phyloP scores from a whole-genome alignment of 768 basidiomycete species.

The Collybiopsis confluens region DNA sequence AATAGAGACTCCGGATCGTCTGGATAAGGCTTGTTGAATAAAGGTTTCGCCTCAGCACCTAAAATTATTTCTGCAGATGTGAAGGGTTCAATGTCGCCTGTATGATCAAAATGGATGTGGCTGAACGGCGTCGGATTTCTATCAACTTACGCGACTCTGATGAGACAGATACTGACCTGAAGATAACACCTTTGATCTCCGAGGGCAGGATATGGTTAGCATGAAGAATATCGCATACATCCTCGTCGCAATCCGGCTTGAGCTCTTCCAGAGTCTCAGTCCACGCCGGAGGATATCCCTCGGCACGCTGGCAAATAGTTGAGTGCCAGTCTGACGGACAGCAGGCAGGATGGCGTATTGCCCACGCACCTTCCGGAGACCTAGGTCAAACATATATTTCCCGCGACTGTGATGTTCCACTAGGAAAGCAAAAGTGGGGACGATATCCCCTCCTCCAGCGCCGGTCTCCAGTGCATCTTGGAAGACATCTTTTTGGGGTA shows the following conservation, averaged over 20 bases:
- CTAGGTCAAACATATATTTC: constrained; percentile 2
- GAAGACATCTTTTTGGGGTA: constrained; percentile 1
- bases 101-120: constrained; percentile 9
- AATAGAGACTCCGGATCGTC: constrained; percentile 1
- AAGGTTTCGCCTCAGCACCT: neutral
- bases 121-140: neutral
- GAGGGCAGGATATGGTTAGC: neutral
- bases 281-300: constrained; percentile 4
- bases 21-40: neutral
- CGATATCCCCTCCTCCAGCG: neutral
- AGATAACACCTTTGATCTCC: constrained; percentile 4
- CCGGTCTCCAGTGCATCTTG: constrained; percentile 1
- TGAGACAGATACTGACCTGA: neutral
- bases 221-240: neutral
- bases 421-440: constrained; percentile 1
- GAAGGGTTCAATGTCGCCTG: neutral
- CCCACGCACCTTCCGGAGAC: constrained; percentile 1
- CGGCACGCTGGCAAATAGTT: neutral
- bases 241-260: neutral
- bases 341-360: neutral
- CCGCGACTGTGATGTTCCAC: neutral
- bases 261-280: neutral
- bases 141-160: neutral
- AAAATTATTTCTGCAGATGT: neutral
- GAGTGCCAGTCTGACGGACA: neutral